Evolutionary conservation across 108 stramenopile species (phyloP), one percentile per base, ranked within the genome.

Genomic region (Epithemia pelagica): DNA sequence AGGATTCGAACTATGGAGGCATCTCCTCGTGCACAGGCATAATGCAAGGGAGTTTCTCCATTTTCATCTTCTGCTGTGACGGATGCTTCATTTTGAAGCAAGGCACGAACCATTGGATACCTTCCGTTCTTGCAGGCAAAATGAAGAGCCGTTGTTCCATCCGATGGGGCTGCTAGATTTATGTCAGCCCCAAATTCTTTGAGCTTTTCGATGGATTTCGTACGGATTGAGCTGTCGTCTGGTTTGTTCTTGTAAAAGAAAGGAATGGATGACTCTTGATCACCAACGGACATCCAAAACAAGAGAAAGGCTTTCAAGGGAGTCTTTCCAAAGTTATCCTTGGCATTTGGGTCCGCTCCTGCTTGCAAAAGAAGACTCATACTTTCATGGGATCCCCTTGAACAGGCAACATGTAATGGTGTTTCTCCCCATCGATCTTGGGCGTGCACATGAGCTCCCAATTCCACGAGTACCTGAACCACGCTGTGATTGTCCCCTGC

Each of bases 31-130:
- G 5, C 19, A 58, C 57, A 58, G 57, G 57, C 57, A 58, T 58
- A 58, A 20, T 58, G 57, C 57, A 58, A 28, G 57, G 27, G 57
- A 5, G 57, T 58, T 28, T 28, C 26, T 7, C 57, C 57, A 8
- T 58, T 27, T 5, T 58, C 19, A 19, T 58, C 57, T 8, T 15
- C 26, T 8, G 19, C 27, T 8, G 5, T 58, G 57, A 58, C 57
- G 19, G 24, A 8, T 8, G 57, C 57, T 8, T 20, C 37, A 15
- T 46, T 46, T 46, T 46, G 10, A 10, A 46, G 15, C 37, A 46
- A 46, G 37, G 10, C 5, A 5, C 37, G 5, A 15, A 46, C 37
- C 37, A 46, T 46, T 46, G 37, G 37, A 15, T 10, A 5, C 5
- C 37, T 46, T 46, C 37, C 37, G 10, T 10, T 46, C 15, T 46